Base-by-base conservation (phyloP, 2,329 filamentous ascomycete genomes). In the Coniochaeta prunicola region DNA sequence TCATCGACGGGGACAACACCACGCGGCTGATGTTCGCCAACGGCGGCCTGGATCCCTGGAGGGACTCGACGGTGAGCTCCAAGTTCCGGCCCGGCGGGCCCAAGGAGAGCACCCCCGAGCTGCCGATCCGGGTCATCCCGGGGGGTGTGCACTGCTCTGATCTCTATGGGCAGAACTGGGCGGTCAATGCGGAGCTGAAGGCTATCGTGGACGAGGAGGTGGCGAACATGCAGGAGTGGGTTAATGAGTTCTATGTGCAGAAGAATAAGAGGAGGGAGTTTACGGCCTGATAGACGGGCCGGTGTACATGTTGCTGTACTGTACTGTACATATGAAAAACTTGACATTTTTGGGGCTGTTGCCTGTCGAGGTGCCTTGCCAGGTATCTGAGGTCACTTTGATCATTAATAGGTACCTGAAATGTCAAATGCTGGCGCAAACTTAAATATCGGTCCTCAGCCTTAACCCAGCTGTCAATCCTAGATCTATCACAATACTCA, bases 221-320 rank as follows among this genome's bases (percentile, higher is more conserved):
- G 4, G 71, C 71, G 17, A 76, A 81, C 68, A 76, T 85, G 60
- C 76, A 74, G 61, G 67, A 65, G 21, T 85, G 81, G 81, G 79
- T 84, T 3, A 69, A 68, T 1, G 79, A 84, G 66, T 84, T 70
- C 50, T 74, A 74, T 42, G 58, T 28, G 10, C 28, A 65, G 50
- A 69, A 70, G 38, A 42, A 45, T 15, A 54, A 30, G 19, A 31
- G 53, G 33, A 55, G 53, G 53, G 30, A 34, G 33, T 55, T 2
- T 2, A 10, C 21, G 28, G 53, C 53, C n/a, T 50, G 12, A 30
- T 30, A 50, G 24, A 28, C 24, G 4, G 6, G n/a, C 45, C 26
- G 45, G 28, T 50, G 45, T 17, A 45, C 40, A 45, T n/a, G n/a
- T n/a, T n/a, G n/a, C n/a, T n/a, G n/a, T n/a, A n/a, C n/a, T 34